phyloP scores from a whole-genome alignment of 768 basidiomycete species.

The Hygrophoropsis aurantiaca region DNA sequence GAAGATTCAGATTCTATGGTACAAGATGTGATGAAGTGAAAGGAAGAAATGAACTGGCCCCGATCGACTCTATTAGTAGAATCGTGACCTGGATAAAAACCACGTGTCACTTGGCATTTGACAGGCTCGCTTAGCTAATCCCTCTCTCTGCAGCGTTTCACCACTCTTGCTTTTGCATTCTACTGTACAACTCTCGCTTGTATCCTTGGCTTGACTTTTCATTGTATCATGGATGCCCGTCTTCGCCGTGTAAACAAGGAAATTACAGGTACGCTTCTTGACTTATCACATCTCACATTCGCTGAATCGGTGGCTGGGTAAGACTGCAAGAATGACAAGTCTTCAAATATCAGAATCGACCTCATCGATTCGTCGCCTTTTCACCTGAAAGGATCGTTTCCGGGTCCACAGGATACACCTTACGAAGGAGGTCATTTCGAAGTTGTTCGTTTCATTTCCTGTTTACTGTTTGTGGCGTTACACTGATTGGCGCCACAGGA shows the following conservation, averaged over 20 bases:
- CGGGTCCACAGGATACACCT: conserved; percentile 89
- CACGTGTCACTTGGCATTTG: neutral
- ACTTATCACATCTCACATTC: neutral
- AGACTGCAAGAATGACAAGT: conserved; percentile 97
- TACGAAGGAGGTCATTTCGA: conserved; percentile 91
- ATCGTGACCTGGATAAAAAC: no score
- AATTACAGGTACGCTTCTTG: conserved; percentile 64
- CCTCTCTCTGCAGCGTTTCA: no score
- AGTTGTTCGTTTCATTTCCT: conserved; percentile 59
- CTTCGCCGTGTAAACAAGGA: conserved; percentile 92
- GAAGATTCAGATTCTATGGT: no score
- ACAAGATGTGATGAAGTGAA: no score
- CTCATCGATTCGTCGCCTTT: conserved; percentile 88
- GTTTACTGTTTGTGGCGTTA: neutral
- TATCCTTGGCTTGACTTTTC: conserved; percentile 1
- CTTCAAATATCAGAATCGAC: conserved; percentile 82
- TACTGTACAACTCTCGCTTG: neutral
- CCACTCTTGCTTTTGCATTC: neutral
- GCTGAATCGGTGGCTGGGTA: conserved; percentile 7
- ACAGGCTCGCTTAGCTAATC: neutral
- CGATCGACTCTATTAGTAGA: no score
- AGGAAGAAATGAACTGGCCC: no score
- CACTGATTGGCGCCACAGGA: conserved; percentile 49
- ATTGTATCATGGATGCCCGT: conserved; percentile 74
- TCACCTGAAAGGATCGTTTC: conserved; percentile 89